Evolutionary conservation across 1,284 basidiomycete species (phyloP).

Genomic region (Apiotrichum laibachii): DNA sequence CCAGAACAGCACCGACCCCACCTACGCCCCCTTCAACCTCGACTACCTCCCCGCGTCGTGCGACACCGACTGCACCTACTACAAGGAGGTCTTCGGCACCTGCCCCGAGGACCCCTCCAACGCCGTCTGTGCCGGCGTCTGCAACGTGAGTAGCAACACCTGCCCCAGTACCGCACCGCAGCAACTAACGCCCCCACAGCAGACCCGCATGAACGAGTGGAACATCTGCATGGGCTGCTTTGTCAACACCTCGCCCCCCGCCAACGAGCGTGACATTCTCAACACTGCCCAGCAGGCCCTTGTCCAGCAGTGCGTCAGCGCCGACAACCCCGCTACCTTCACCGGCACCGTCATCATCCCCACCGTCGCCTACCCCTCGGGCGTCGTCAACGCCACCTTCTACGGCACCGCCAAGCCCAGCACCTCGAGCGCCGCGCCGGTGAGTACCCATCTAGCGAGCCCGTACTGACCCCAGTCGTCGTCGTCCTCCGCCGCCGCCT

Average conservation of each 20-base stretch:
- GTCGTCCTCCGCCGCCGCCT: not conserved
- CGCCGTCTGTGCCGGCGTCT: too few species aligned
- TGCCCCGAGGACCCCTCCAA: too few species aligned
- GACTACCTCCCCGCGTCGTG: too few species aligned
- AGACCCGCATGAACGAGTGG: not conserved
- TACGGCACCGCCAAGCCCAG: not conserved
- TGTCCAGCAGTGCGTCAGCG: constrained; percentile 9
- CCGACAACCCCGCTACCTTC: not conserved
- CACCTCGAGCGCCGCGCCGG: too few species aligned
- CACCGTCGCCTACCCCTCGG: constrained; percentile 4
- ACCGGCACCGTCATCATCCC: constrained; percentile 9
- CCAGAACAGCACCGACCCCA: too few species aligned
- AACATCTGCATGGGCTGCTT: constrained; percentile 2
- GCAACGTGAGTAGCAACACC: too few species aligned
- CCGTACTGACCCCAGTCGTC: not conserved
- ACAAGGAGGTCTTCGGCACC: too few species aligned
- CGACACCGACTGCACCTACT: too few species aligned
- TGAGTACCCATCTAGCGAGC: too few species aligned
- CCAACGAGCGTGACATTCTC: constrained; percentile 9
- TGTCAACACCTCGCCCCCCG: not conserved
- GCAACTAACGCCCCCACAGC: not conserved
- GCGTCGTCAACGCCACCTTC: constrained; percentile 5
- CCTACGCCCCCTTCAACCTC: too few species aligned
- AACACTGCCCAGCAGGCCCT: constrained; percentile 17
- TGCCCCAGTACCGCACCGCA: too few species aligned